phyloP scores from a whole-genome alignment of 2,329 filamentous ascomycete genomes.

The Ophiostoma ulmi region DNA sequence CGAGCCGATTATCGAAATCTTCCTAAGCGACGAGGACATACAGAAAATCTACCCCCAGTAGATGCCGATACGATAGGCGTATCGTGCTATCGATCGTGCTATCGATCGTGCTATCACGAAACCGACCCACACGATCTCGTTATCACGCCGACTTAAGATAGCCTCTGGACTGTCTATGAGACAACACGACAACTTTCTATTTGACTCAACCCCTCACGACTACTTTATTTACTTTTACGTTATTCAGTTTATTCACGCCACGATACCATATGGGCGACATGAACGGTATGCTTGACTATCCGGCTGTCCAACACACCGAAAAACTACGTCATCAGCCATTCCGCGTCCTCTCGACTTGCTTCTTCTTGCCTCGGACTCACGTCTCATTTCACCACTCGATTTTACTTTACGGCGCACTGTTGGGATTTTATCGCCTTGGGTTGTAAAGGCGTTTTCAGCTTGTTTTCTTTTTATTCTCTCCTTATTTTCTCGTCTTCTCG shows the following conservation, averaged over 20 bases:
- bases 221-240: not conserved
- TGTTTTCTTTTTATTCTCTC: not conserved
- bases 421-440: not conserved
- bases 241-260: not conserved
- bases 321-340: not conserved
- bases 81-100: not conserved
- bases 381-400: not conserved
- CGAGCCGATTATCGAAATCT: constrained; percentile 73
- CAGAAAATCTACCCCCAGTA: constrained; percentile 62
- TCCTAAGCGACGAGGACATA: constrained; percentile 70
- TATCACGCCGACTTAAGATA: not conserved
- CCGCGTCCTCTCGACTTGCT: not conserved
- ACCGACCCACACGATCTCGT: constrained; percentile 5
- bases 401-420: not conserved
- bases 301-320: not conserved
- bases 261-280: constrained; percentile 7
- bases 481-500: too few species aligned
- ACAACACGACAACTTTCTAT: not conserved
- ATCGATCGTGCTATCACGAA: constrained; percentile 8
- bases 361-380: not conserved
- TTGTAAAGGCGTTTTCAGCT: not conserved
- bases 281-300: not conserved
- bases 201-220: not conserved
- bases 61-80: not conserved
- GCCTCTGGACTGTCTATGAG: not conserved